Evolutionary conservation across 306 rosid species (phyloP).

Genomic region (Castanea sativa): DNA sequence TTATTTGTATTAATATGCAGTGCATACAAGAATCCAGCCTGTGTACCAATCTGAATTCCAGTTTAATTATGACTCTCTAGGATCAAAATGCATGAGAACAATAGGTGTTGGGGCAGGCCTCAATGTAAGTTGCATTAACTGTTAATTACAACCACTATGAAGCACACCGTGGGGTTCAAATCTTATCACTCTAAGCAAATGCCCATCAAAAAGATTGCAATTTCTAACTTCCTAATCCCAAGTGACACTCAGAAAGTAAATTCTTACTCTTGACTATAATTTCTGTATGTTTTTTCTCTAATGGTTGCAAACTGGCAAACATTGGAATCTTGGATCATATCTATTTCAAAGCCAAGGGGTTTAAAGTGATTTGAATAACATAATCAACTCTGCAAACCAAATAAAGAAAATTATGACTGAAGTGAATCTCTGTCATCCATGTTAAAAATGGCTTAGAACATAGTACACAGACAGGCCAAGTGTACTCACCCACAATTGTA

Average conservation of each 20-base stretch:
- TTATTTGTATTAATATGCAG: not conserved
- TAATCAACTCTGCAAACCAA: not conserved
- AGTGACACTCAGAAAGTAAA: not conserved
- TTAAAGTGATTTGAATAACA: not conserved
- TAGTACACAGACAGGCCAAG: constrained; percentile 6
- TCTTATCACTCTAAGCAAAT: no score
- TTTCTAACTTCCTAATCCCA: no score
- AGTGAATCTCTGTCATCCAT: not conserved
- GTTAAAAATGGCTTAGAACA: not conserved
- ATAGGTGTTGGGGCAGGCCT: no score
- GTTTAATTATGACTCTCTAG: no score
- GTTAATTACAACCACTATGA: no score
- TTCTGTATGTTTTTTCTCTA: not conserved
- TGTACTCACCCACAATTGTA: constrained; percentile 82
- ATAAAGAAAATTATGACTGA: not conserved
- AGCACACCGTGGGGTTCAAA: no score
- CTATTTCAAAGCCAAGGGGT: not conserved
- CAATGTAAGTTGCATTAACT: no score
- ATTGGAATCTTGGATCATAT: not conserved
- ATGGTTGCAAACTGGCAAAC: not conserved
- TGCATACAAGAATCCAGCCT: not conserved
- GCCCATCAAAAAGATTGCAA: no score
- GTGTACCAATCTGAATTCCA: not conserved
- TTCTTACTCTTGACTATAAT: not conserved
- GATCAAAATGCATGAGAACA: no score